phyloP scores from a whole-genome alignment of 129 eudicot species.

The Calendula officinalis region DNA sequence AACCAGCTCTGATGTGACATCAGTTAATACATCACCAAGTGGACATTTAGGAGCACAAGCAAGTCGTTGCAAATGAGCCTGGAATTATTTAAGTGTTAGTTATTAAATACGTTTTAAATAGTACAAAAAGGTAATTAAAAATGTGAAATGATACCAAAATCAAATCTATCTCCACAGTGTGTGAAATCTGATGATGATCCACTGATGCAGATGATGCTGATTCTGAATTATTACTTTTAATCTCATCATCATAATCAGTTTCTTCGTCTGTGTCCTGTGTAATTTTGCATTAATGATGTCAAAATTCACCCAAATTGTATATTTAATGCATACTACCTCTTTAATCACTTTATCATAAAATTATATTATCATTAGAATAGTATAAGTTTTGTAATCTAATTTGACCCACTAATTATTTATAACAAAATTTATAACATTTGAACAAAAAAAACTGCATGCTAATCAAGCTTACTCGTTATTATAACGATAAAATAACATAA shows the following conservation, averaged over 20 bases:
- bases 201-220: constrained; percentile 44
- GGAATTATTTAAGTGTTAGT: constrained; percentile 23
- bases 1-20: constrained; percentile 79
- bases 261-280: constrained; percentile 53
- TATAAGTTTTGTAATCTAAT: too few species aligned
- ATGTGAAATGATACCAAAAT: constrained; percentile 45
- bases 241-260: constrained; percentile 48
- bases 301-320: too few species aligned
- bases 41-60: constrained; percentile 89
- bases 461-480: neutral
- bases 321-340: too few species aligned
- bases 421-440: too few species aligned
- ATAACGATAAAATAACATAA: neutral
- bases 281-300: constrained; percentile 18
- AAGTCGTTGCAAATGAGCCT: constrained; percentile 96
- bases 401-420: too few species aligned
- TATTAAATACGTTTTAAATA: neutral
- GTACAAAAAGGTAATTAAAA: constrained; percentile 8
- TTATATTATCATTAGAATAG: too few species aligned
- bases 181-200: constrained; percentile 45
- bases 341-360: too few species aligned
- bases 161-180: constrained; percentile 64
- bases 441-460: too few species aligned
- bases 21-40: constrained; percentile 72
- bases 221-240: constrained; percentile 40